Conservation (phyloP, 1,284 basidiomycete species). For the Ganoderma lingzhi region DNA sequence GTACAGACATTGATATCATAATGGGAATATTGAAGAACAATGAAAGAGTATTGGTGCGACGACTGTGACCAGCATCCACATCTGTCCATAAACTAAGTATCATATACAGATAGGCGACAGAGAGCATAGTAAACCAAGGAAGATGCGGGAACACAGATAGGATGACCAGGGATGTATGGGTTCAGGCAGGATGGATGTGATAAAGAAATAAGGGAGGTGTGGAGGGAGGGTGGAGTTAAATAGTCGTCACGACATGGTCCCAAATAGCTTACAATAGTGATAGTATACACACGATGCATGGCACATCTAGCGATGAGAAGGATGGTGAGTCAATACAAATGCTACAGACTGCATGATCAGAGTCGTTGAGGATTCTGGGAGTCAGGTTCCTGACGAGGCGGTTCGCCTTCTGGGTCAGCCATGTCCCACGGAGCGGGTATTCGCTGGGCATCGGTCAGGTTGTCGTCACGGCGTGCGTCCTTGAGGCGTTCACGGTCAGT, state of each 20-base stretch:
- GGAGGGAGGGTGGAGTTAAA: neutral
- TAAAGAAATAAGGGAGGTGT: slow-evolving; percentile 1
- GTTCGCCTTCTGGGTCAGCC: slow-evolving; percentile 1
- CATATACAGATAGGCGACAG: slow-evolving; percentile 1
- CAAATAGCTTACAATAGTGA: slow-evolving; percentile 2
- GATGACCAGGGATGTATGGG: neutral
- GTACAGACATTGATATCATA: slow-evolving; percentile 5
- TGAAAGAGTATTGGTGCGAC: slow-evolving; percentile 1
- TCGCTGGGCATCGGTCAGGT: slow-evolving; percentile 72
- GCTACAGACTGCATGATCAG: neutral
- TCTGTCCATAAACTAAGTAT: slow-evolving; percentile 1
- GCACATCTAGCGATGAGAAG: slow-evolving; percentile 5
- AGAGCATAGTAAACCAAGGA: slow-evolving; percentile 2
- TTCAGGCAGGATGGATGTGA: neutral
- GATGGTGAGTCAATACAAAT: slow-evolving; percentile 3
- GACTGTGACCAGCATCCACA: slow-evolving; percentile 5
- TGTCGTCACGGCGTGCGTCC: slow-evolving; percentile 77
- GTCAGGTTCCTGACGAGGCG: slow-evolving; percentile 1
- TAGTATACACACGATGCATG: slow-evolving; percentile 5
- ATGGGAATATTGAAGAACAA: neutral
- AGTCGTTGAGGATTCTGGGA: neutral
- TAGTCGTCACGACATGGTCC: slow-evolving; percentile 9
- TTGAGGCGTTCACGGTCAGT: slow-evolving; percentile 70
- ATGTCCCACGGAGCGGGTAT: slow-evolving; percentile 80
- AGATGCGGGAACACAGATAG: neutral